Evolutionary conservation across 108 stramenopile species (phyloP), one percentile per base, ranked within the genome.

Genomic region (Chaetoceros tenuissimus): DNA sequence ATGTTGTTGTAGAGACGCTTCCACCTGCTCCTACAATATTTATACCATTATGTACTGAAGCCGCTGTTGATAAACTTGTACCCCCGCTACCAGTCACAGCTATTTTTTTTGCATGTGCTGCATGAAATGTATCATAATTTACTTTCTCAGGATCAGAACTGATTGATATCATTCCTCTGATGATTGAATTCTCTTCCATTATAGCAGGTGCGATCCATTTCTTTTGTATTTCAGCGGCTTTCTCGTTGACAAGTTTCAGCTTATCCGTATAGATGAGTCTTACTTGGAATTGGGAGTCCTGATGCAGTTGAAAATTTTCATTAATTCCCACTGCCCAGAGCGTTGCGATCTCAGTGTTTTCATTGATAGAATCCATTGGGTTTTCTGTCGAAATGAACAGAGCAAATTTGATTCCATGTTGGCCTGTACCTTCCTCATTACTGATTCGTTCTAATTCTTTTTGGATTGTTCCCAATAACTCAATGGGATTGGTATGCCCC

Each of bases 11-110:
- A 10, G 81, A 79, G 13, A 87, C 82, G 2, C 74, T 76, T 46
- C 85, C 85, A 10, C 82, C 80, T 19, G 81, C 67, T 8, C 85
- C 85, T 20, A 79, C 67, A 40, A 83, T 49, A 53, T 52, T 53
- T 13, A 81, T 22, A 26, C 65, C 67, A 3, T 19, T 47, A 28
- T 76, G 64, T 22, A 28, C 25, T 13, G 67, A 55, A 3, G 71
- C 60, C 19, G 75, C 68, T 28, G 49, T 31, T n/a, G 79, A 59
- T 27, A 85, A 53, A 44, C 75, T 75, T 27, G 79, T 72, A 26
- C 84, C 84, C 3, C 84, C 84, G 16, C 72, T 82, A 1, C 84
- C 84, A 17, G 77, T 78, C 2, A 86, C 53, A 10, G 81, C 78
- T 1, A 82, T 53, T 18, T 55, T 44, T 3, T 24, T 28, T 19